Conservation (phyloP, 495 filamentous ascomycete genomes). For the Hypoxylon fuscum region DNA sequence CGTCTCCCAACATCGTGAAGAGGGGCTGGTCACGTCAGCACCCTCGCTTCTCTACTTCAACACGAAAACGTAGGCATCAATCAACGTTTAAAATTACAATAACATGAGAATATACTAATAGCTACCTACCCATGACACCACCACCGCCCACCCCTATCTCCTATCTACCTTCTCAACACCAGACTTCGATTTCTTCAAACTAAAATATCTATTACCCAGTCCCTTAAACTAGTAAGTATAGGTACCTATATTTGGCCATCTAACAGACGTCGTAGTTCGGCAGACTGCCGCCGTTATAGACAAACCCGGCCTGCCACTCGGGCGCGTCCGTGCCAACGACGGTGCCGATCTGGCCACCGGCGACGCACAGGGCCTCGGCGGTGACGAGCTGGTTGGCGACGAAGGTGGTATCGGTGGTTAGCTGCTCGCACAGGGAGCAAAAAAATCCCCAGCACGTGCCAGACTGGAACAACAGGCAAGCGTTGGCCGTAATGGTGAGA, state of each 20-base stretch:
- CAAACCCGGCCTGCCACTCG: constrained; percentile 54
- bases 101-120: no score
- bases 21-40: background rate
- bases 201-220: background rate
- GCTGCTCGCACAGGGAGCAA: constrained; percentile 50
- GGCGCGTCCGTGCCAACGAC: constrained; percentile 49
- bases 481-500: constrained; percentile 47
- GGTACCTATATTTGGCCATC: background rate
- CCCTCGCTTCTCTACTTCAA: background rate
- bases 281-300: constrained; percentile 41
- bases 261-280: constrained; percentile 54
- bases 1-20: no score
- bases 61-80: no score
- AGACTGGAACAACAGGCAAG: constrained; percentile 50
- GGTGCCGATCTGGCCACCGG: constrained; percentile 48
- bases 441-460: constrained; percentile 54
- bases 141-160: background rate
- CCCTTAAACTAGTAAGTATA: no score
- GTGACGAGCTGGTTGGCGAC: constrained; percentile 51
- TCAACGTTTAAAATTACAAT: no score
- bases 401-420: constrained; percentile 50
- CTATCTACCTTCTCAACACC: background rate
- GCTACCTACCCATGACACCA: background rate
- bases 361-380: constrained; percentile 49
- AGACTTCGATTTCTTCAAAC: background rate